Base-by-base conservation (phyloP, 805 yeast genomes). In the Candida sanyiensis region DNA sequence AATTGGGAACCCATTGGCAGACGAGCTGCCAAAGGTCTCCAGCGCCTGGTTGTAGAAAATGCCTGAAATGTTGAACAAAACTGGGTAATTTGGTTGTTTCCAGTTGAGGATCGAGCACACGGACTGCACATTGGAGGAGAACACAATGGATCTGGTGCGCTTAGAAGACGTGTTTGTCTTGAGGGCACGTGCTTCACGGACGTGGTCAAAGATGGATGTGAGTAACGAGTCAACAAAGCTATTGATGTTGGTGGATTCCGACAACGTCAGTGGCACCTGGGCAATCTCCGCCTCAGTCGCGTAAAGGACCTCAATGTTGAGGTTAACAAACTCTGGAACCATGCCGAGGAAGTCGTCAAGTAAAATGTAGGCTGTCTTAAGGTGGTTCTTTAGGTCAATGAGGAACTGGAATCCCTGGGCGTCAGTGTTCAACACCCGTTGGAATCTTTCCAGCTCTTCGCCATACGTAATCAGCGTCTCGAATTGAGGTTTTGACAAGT, bases 81-180 rank as follows among this genome's bases (percentile, higher is more conserved):
- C 97, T 0, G 98, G 97, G 62, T 83, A 93, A 58, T 90, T 90
- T 11, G 98, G 97, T 62, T 93, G 98, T 61, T 93, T 93, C 98
- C 98, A 93, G 62, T 93, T 93, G 50, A 93, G 64, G 33, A 87
- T 83, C 9, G 95, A 86, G 62, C 97, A 93, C n/a, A 88, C 86
- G 33, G 79, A 75, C 24, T 96, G 83, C 59, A 88, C 87, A 40
- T 83, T 75, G 1, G 96, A 86, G 10, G 95, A 77, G 60, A 93
- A 85, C 8, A 90, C 79, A 30, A 93, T 64, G 1, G 94, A 78
- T 43, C 95, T 67, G 16, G 74, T 59, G 18, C 59, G 54, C 33
- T 52, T 47, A 8, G 45, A 41, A 4, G 29, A 50, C 42, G 15
- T 60, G 57, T 26, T 58, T 49, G 51, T 35, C 27, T 38, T 38